These are phyloP conservation scores for Boletus rufocinnamomeus DNA, from an alignment of 768 basidiomycete genomes.

Conservation along the genomic window DNA sequence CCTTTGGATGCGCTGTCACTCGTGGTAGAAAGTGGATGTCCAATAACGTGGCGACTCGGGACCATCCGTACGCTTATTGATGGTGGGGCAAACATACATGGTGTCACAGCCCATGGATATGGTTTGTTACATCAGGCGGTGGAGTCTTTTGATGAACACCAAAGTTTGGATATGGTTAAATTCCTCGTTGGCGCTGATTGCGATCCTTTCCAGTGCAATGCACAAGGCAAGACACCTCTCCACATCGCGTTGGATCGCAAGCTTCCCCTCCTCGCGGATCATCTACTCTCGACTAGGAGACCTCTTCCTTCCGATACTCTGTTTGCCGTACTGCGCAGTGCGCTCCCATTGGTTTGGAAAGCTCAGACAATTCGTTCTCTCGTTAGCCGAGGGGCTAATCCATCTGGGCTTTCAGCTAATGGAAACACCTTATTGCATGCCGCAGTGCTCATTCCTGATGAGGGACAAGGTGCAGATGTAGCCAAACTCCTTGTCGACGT, in stretches of 20 bases:
- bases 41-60: neutral
- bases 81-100: neutral
- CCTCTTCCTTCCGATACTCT: neutral
- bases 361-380: neutral
- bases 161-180: slow-evolving; percentile 1
- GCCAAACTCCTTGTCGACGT: neutral
- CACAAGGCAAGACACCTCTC: slow-evolving; percentile 7
- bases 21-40: neutral
- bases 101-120: neutral
- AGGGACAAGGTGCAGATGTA: neutral
- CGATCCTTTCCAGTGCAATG: neutral
- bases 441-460: neutral
- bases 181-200: slow-evolving; percentile 11
- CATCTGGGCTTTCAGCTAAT: no score
- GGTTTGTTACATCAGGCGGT: neutral
- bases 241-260: slow-evolving; percentile 5
- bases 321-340: neutral
- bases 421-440: neutral
- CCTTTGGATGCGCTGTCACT: neutral
- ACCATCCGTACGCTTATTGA: neutral
- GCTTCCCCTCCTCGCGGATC: neutral
- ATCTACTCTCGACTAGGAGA: neutral
- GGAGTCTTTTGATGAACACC: neutral
- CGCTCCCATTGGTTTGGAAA: neutral
- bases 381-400: neutral